These are phyloP conservation scores for Sisymbrium altissimum DNA, from an alignment of 345 rosid genomes.

Conservation along the genomic window DNA sequence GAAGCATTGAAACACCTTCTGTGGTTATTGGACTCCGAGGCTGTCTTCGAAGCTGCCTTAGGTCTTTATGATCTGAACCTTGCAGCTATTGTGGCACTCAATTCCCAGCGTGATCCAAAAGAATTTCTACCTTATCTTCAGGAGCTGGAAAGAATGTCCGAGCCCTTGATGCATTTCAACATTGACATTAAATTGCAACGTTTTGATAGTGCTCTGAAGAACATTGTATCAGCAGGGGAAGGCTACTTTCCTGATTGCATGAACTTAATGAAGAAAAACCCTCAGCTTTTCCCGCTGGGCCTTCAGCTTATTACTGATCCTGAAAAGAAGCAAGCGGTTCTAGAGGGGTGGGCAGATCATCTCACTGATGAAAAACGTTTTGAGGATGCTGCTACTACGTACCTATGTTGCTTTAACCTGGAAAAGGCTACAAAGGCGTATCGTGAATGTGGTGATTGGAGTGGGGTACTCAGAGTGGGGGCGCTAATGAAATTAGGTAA, in stretches of 20 bases:
- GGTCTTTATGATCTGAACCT: slow-evolving; percentile 96
- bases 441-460: slow-evolving; percentile 86
- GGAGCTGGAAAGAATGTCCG: slow-evolving; percentile 67
- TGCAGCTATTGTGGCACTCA: slow-evolving; percentile 96
- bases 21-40: slow-evolving; percentile 94
- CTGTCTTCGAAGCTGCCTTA: slow-evolving; percentile 88
- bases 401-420: slow-evolving; percentile 67
- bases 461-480: slow-evolving; percentile 81
- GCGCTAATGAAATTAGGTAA: slow-evolving; percentile 73
- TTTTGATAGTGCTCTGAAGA: slow-evolving; percentile 84
- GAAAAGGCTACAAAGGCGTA: slow-evolving; percentile 88
- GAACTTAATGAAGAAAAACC: slow-evolving; percentile 73
- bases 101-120: slow-evolving; percentile 94
- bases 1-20: slow-evolving; percentile 91
- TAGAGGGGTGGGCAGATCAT: slow-evolving; percentile 95
- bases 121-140: slow-evolving; percentile 96
- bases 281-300: slow-evolving; percentile 77
- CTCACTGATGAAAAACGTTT: slow-evolving; percentile 68
- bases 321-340: slow-evolving; percentile 53
- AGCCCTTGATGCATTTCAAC: slow-evolving; percentile 69
- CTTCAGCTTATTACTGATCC: slow-evolving; percentile 67
- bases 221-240: slow-evolving; percentile 81
- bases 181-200: slow-evolving; percentile 78
- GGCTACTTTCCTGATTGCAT: slow-evolving; percentile 60
- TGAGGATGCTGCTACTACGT: slow-evolving; percentile 85